These are phyloP conservation scores for Cladosporium sphaerospermum DNA, from an alignment of 2,329 filamentous ascomycete genomes.

Conservation along the genomic window DNA sequence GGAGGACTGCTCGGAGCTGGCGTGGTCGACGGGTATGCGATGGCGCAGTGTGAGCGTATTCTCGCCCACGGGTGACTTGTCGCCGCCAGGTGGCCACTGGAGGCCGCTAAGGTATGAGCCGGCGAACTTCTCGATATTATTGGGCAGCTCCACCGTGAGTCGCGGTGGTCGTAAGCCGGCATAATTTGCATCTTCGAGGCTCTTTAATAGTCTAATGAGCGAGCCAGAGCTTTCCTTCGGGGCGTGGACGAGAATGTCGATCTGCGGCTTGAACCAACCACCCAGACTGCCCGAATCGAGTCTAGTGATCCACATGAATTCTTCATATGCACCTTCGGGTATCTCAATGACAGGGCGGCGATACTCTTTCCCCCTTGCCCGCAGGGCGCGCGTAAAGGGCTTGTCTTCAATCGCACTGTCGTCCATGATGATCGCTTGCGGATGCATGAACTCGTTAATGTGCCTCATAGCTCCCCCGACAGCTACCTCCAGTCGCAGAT, in stretches of 20 bases:
- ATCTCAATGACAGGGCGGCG: slow-evolving; percentile 67
- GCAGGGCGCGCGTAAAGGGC: slow-evolving; percentile 59
- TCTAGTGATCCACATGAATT: slow-evolving; percentile 69
- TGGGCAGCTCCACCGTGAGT: slow-evolving; percentile 78
- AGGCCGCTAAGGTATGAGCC: slow-evolving; percentile 57
- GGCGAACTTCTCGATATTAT: slow-evolving; percentile 59
- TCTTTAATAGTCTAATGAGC: slow-evolving; percentile 68
- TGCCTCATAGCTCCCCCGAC: slow-evolving; percentile 62
- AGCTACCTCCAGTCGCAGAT: slow-evolving; percentile 60
- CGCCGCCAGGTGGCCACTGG: slow-evolving; percentile 58
- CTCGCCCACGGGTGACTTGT: slow-evolving; percentile 36
- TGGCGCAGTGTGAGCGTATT: slow-evolving; percentile 63
- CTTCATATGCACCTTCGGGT: slow-evolving; percentile 55
- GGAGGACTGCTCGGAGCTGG: slow-evolving; percentile 64
- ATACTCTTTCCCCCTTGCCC: slow-evolving; percentile 47
- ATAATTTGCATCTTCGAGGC: slow-evolving; percentile 70
- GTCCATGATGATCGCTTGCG: slow-evolving; percentile 71
- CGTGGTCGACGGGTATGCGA: slow-evolving; percentile 56
- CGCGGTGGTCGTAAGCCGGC: slow-evolving; percentile 62
- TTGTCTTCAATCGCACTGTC: slow-evolving; percentile 58
- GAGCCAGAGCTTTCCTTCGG: slow-evolving; percentile 64
- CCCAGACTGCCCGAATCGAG: slow-evolving; percentile 67
- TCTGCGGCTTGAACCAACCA: slow-evolving; percentile 68
- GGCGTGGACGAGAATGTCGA: slow-evolving; percentile 82
- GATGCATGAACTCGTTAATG: slow-evolving; percentile 67